These are phyloP conservation scores for Bipolaris gigantea DNA, from an alignment of 2,329 filamentous ascomycete species.

Conservation along the genomic window DNA sequence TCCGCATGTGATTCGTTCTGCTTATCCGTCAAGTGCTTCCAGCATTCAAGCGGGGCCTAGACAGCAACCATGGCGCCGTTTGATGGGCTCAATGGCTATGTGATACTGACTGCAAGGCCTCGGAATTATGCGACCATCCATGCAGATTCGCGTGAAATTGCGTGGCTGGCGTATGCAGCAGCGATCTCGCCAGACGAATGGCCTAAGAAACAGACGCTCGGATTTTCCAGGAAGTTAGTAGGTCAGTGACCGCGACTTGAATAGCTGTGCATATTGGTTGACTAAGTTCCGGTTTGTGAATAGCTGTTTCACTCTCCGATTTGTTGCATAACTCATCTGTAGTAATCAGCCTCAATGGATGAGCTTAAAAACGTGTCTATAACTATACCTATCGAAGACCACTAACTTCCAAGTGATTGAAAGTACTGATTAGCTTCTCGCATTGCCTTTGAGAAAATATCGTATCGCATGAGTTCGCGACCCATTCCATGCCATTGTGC, in stretches of 20 bases:
- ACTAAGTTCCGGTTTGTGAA: slow-evolving; percentile 18
- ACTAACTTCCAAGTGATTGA: slow-evolving; percentile 15
- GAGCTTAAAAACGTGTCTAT: neutral
- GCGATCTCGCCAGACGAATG: slow-evolving; percentile 42
- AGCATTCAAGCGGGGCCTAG: slow-evolving; percentile 13
- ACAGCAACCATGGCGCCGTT: slow-evolving; percentile 30
- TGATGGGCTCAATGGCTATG: slow-evolving; percentile 46
- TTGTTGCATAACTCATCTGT: slow-evolving; percentile 16
- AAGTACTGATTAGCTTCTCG: slow-evolving; percentile 14
- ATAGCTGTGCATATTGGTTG: slow-evolving; percentile 26
- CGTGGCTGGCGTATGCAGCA: slow-evolving; percentile 31
- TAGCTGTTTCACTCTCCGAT: slow-evolving; percentile 2
- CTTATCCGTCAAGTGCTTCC: slow-evolving; percentile 9
- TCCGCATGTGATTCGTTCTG: neutral
- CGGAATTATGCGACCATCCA: slow-evolving; percentile 21
- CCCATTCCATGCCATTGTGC: slow-evolving; percentile 36
- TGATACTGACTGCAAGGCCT: slow-evolving; percentile 13
- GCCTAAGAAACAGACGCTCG: slow-evolving; percentile 21
- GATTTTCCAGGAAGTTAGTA: slow-evolving; percentile 21
- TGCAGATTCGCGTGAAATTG: slow-evolving; percentile 16
- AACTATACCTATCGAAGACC: slow-evolving; percentile 13
- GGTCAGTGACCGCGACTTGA: slow-evolving; percentile 25
- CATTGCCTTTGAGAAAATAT: slow-evolving; percentile 15
- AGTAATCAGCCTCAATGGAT: neutral
- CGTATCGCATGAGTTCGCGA: slow-evolving; percentile 18